phyloP scores from a whole-genome alignment of 768 basidiomycete species.

The Pholiota molesta region DNA sequence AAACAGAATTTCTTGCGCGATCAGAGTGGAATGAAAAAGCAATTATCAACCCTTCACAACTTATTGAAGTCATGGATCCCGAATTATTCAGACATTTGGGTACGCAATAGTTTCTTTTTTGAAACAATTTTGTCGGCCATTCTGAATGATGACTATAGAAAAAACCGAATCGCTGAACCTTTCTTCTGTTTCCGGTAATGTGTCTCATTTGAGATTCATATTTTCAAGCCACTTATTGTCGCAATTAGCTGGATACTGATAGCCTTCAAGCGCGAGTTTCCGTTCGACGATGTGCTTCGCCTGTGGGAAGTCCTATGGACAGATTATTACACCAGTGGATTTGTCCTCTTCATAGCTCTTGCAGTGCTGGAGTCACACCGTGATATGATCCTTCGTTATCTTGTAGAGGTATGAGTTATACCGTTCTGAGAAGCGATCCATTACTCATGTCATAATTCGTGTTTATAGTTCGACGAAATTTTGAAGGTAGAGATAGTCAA shows the following conservation, averaged over 20 bases:
- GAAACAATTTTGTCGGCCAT: neutral
- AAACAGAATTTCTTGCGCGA: slow-evolving; percentile 95
- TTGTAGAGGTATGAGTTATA: slow-evolving; percentile 71
- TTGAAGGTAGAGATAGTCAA: slow-evolving; percentile 50
- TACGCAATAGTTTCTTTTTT: slow-evolving; percentile 27
- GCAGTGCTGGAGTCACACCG: slow-evolving; percentile 95
- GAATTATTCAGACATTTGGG: slow-evolving; percentile 92
- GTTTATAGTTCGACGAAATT: slow-evolving; percentile 74
- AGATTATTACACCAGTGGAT: slow-evolving; percentile 84
- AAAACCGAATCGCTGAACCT: slow-evolving; percentile 91
- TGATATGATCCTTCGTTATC: slow-evolving; percentile 92
- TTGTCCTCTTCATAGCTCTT: slow-evolving; percentile 92
- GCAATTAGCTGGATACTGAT: slow-evolving; percentile 82
- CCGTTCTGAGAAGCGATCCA: neutral
- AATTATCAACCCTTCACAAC: slow-evolving; percentile 87
- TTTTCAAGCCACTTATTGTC: neutral
- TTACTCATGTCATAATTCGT: neutral
- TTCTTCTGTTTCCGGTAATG: slow-evolving; percentile 96
- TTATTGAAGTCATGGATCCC: slow-evolving; percentile 94
- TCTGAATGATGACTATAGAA: slow-evolving; percentile 39
- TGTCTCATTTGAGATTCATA: slow-evolving; percentile 23
- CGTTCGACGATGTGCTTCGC: slow-evolving; percentile 85
- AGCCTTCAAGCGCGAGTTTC: slow-evolving; percentile 95
- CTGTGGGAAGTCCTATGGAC: slow-evolving; percentile 97
- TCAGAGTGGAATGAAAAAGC: slow-evolving; percentile 97